A percentile compares a stretch with the other conserved stretches of the same genome.
Evolutionary conservation across 192 early-diverging fungal species (phyloP).

Genomic region (Funneliformis geosporum): DNA sequence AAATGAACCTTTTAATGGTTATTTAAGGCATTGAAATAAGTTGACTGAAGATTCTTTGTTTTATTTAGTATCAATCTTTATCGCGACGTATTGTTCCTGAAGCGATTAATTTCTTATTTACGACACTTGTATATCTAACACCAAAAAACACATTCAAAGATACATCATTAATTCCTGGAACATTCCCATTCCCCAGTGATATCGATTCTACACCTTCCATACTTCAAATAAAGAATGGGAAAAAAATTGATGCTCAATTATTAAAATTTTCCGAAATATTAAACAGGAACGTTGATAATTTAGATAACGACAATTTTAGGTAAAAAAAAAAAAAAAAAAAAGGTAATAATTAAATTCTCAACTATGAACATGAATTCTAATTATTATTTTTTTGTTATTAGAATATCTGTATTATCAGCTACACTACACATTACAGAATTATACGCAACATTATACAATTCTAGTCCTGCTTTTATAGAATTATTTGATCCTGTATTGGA

Average conservation of each 20-base stretch:
- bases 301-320: constrained; percentile 13
- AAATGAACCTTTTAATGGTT: neutral
- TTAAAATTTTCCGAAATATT: constrained; percentile 43
- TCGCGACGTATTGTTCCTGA: constrained; percentile 79
- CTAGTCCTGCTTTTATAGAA: constrained; percentile 68
- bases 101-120: constrained; percentile 64
- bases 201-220: neutral
- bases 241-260: constrained; percentile 30
- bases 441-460: constrained; percentile 56
- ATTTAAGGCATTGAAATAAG: neutral
- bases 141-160: constrained; percentile 42
- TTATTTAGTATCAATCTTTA: constrained; percentile 58
- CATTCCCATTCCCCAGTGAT: constrained; percentile 49
- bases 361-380: no score
- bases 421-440: constrained; percentile 44
- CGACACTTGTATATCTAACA: constrained; percentile 46
- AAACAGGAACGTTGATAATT: neutral
- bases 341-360: no score
- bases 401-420: constrained; percentile 45
- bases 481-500: constrained; percentile 37
- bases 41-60: constrained; percentile 19
- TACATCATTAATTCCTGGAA: constrained; percentile 38
- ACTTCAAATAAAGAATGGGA: constrained; percentile 42
- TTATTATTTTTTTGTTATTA: constrained; percentile 12
- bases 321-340: no score